A percentile compares a stretch with the other conserved stretches of the same genome.
These are phyloP conservation scores for Diaporthe destruens DNA, from an alignment of 2,329 filamentous ascomycete genomes.

Conservation along the genomic window DNA sequence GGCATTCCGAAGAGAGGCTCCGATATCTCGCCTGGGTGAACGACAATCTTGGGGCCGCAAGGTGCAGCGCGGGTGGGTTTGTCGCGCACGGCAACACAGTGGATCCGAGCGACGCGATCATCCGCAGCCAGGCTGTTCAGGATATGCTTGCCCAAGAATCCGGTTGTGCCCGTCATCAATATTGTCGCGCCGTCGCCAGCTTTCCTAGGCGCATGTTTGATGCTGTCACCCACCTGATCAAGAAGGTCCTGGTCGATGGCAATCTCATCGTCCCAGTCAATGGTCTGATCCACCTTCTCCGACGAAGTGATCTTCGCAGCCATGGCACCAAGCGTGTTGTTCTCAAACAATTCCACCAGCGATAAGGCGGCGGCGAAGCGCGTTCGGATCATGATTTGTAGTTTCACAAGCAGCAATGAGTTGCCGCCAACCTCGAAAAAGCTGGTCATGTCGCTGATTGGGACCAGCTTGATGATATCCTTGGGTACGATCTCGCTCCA, in stretches of 20 bases:
- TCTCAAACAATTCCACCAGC: slow-evolving; percentile 53
- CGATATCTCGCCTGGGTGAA: slow-evolving; percentile 47
- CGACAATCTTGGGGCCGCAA: slow-evolving; percentile 37
- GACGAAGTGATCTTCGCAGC: slow-evolving; percentile 45
- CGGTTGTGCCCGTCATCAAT: slow-evolving; percentile 56
- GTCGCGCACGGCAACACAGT: slow-evolving; percentile 58
- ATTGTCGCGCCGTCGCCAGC: background rate
- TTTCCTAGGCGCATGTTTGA: slow-evolving; percentile 6
- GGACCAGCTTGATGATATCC: slow-evolving; percentile 39
- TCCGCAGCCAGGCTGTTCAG: slow-evolving; percentile 52
- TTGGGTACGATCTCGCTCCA: slow-evolving; percentile 46
- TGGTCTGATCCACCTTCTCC: slow-evolving; percentile 20
- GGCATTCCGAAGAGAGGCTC: slow-evolving; percentile 44
- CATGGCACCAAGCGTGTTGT: slow-evolving; percentile 56
- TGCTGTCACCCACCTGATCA: slow-evolving; percentile 43
- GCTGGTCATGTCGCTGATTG: slow-evolving; percentile 51
- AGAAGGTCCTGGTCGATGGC: slow-evolving; percentile 30
- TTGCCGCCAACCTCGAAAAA: slow-evolving; percentile 59
- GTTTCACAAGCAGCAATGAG: slow-evolving; percentile 54
- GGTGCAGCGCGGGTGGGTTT: slow-evolving; percentile 5
- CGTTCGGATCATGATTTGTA: slow-evolving; percentile 52
- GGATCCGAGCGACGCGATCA: slow-evolving; percentile 51
- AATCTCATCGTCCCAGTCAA: slow-evolving; percentile 9
- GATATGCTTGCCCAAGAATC: slow-evolving; percentile 56
- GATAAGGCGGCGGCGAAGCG: slow-evolving; percentile 49